Percentiles rank a stretch among this genome's conserved stretches.
Conservation (phyloP, 1,284 basidiomycete species). For the Ceratobasidium sp. region DNA sequence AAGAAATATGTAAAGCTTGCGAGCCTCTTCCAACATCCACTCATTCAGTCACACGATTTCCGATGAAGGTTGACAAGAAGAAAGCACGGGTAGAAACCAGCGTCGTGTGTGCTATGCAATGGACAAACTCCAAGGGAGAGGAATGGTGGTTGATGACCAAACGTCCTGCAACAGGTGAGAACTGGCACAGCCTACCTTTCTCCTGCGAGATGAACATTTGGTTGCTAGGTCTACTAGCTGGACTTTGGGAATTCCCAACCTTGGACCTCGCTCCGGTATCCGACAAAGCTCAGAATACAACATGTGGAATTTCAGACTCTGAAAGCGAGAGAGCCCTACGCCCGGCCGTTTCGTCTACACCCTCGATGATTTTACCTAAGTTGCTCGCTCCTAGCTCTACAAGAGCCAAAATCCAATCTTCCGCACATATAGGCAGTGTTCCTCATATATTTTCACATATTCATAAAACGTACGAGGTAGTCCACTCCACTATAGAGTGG, state of each 20-base stretch:
- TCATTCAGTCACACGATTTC: slow-evolving; percentile 76
- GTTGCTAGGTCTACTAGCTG: slow-evolving; percentile 85
- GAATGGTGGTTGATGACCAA: slow-evolving; percentile 82
- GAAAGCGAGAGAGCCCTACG: slow-evolving; percentile 25
- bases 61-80: slow-evolving; percentile 90
- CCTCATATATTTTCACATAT: slow-evolving; percentile 93
- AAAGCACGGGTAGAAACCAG: slow-evolving; percentile 88
- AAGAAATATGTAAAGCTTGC: slow-evolving; percentile 82
- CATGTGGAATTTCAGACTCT: slow-evolving; percentile 44
- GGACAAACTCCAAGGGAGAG: slow-evolving; percentile 64
- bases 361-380: slow-evolving; percentile 43
- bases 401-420: slow-evolving; percentile 62
- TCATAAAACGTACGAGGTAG: slow-evolving; percentile 87
- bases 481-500: slow-evolving; percentile 57
- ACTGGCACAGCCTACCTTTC: slow-evolving; percentile 39
- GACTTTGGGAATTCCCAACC: slow-evolving; percentile 87
- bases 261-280: slow-evolving; percentile 54
- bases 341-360: slow-evolving; percentile 52
- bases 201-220: slow-evolving; percentile 49
- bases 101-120: slow-evolving; percentile 88
- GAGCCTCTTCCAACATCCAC: slow-evolving; percentile 68
- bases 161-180: slow-evolving; percentile 83
- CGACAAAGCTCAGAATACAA: slow-evolving; percentile 16
- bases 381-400: slow-evolving; percentile 47
- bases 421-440: slow-evolving; percentile 73